Percentiles rank a stretch among this genome's conserved stretches.
Evolutionary conservation across 2,329 filamentous ascomycete species (phyloP).

Genomic region (Orbilia quercus): DNA sequence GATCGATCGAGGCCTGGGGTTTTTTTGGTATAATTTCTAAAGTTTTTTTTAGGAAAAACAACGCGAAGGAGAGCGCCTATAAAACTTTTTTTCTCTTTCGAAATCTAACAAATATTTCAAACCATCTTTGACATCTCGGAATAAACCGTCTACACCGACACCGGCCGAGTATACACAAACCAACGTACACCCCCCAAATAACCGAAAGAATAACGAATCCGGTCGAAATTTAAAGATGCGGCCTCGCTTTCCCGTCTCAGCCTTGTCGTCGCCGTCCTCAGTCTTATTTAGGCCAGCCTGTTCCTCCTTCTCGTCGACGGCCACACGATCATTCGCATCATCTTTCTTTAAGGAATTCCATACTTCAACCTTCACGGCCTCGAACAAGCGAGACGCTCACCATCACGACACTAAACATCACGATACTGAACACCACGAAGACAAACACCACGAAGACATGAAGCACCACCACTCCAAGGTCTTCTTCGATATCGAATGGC

Average conservation of each 20-base stretch:
- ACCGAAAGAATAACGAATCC: background rate
- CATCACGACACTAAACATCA: slow-evolving; percentile 1
- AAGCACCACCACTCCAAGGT: slow-evolving; percentile 33
- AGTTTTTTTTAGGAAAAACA: slow-evolving; percentile 11
- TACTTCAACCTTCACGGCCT: too few species aligned
- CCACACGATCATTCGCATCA: slow-evolving; percentile 8
- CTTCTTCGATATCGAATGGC: slow-evolving; percentile 48
- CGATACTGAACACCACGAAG: slow-evolving; percentile 15
- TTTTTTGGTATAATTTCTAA: background rate
- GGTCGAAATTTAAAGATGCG: slow-evolving; percentile 30
- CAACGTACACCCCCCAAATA: background rate
- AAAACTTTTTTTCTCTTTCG: background rate
- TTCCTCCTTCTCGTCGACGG: background rate
- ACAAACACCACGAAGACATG: slow-evolving; percentile 7
- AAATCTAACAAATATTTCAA: background rate
- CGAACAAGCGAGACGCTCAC: slow-evolving; percentile 8
- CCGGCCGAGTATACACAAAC: background rate
- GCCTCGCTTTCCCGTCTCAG: slow-evolving; percentile 35
- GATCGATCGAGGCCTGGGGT: too few species aligned
- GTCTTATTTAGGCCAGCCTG: slow-evolving; percentile 5
- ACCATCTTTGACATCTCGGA: background rate
- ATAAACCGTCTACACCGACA: background rate
- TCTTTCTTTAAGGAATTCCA: too few species aligned
- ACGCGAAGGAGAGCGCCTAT: slow-evolving; percentile 11
- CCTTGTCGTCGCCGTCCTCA: slow-evolving; percentile 20